Percentiles rank a stretch among this genome's conserved stretches.
These are phyloP conservation scores for Didymella keratinophila DNA, from an alignment of 2,329 filamentous ascomycete genomes.

Conservation along the genomic window DNA sequence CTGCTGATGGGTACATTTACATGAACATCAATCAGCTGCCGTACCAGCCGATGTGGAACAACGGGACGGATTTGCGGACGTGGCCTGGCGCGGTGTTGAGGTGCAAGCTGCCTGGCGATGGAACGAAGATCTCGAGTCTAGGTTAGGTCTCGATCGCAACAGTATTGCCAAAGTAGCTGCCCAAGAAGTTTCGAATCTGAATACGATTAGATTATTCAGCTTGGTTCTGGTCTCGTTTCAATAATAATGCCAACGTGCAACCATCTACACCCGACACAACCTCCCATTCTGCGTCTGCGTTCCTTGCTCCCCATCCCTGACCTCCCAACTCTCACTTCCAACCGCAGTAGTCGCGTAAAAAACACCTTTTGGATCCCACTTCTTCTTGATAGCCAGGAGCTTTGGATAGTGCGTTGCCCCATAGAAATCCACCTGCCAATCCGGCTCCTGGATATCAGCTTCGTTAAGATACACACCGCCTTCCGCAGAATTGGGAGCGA, in stretches of 20 bases:
- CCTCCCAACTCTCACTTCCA: conserved; percentile 36
- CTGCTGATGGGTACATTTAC: neutral
- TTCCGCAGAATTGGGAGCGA: conserved; percentile 28
- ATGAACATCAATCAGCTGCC: neutral
- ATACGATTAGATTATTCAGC: neutral
- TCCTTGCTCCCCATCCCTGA: conserved; percentile 31
- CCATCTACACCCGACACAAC: conserved; percentile 23
- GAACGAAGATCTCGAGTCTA: neutral
- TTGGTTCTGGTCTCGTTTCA: neutral
- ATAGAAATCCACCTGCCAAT: conserved; percentile 40
- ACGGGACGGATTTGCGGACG: neutral
- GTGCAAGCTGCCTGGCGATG: neutral
- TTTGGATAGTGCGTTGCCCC: conserved; percentile 35
- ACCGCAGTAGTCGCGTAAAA: conserved; percentile 39
- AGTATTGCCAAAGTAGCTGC: neutral
- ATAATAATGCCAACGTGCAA: neutral
- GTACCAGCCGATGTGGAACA: neutral
- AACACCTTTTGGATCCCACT: conserved; percentile 37
- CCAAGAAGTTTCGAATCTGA: neutral
- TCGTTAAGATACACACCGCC: conserved; percentile 41
- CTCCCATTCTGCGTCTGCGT: conserved; percentile 36
- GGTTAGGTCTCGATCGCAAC: neutral
- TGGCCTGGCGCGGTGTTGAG: neutral
- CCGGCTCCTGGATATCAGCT: conserved; percentile 35
- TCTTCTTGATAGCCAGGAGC: conserved; percentile 38